Evolutionary conservation across 164 flowering plant species (phyloP), one percentile per base, ranked within the genome.

Genomic region (Vitis rupestris): DNA sequence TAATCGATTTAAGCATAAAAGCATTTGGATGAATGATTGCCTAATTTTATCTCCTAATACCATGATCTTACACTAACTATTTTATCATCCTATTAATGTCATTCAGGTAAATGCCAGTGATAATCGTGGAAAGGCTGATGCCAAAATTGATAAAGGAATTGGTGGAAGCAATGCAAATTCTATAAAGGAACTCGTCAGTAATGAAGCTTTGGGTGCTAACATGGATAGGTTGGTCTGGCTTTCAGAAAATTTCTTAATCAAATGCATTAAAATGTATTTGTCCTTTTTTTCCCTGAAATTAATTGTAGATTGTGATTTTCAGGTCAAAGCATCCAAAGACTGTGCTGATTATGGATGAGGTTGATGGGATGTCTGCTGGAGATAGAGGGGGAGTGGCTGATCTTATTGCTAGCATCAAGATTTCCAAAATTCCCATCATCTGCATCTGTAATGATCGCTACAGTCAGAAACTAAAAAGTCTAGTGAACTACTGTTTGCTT

Each of bases 331-430:
- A 83, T 70, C 81, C 78, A 23, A 92, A 88, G 71, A 74, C 95
- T 72, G 97, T 94, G 14, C 84, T 95, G 56, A 90, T 95, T 60
- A 95, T 95, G 99, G 99, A 95, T 82, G 99, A 95, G 82, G 99
- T 95, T 73, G 99, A 95, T 88, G 99, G 99, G 17, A 95, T 95
- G 99, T 95, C 99, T 78, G 94, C 96, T 81, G 99, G 99, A 70
- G 99, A 95, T 82, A 83, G 99, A 81, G 99, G 98, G 64, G 99
- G 99, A 44, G 85, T 93, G 59, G 94, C 98, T 73, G 99, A 95
- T 80, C 93, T 95, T 72, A 91, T 95, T 78, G 90, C 96, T 54
- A 93, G 97, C 83, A 95, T 95, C 75, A 93, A 93, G 76, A 83
- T 88, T 50, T 90, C 99, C 49, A 95, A 90, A 82, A 83, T 95